phyloP scores from a whole-genome alignment of 2,329 filamentous ascomycete genomes.

The Xylaria sp. region DNA sequence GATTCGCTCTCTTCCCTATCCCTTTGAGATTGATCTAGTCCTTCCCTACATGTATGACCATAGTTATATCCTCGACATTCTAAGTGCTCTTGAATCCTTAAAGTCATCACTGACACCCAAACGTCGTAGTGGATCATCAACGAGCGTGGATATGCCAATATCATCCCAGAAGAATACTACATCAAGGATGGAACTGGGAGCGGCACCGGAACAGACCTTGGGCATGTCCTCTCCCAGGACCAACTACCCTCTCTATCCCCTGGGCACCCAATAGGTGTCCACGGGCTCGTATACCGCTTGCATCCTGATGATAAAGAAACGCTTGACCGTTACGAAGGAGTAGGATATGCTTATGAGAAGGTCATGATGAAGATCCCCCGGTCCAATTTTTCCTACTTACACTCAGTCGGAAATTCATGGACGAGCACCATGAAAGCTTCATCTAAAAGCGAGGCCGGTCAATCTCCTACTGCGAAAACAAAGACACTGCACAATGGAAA shows the following conservation, averaged over 20 bases:
- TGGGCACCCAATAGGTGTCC: constrained; percentile 58
- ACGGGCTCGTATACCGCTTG: constrained; percentile 68
- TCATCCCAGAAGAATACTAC: constrained; percentile 54
- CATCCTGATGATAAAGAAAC: constrained; percentile 59
- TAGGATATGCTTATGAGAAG: constrained; percentile 68
- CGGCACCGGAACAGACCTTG: background rate
- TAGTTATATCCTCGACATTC: background rate
- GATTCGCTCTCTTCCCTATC: background rate
- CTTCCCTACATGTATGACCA: no score
- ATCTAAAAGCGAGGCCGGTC: background rate
- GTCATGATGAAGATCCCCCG: constrained; percentile 49
- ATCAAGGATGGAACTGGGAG: background rate
- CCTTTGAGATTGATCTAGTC: background rate
- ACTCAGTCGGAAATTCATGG: background rate
- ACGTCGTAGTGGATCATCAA: constrained; percentile 70
- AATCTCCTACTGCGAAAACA: background rate
- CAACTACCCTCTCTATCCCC: no score
- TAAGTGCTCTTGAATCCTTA: background rate
- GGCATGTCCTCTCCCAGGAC: background rate
- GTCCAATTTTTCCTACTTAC: constrained; percentile 26
- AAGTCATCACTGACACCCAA: background rate
- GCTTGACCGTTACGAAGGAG: constrained; percentile 70
- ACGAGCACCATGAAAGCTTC: background rate
- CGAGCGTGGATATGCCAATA: constrained; percentile 73
- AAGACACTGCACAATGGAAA: background rate